Evolutionary conservation across 169 alveolate genomes (phyloP).

Genomic region (Plasmodium berghei): DNA sequence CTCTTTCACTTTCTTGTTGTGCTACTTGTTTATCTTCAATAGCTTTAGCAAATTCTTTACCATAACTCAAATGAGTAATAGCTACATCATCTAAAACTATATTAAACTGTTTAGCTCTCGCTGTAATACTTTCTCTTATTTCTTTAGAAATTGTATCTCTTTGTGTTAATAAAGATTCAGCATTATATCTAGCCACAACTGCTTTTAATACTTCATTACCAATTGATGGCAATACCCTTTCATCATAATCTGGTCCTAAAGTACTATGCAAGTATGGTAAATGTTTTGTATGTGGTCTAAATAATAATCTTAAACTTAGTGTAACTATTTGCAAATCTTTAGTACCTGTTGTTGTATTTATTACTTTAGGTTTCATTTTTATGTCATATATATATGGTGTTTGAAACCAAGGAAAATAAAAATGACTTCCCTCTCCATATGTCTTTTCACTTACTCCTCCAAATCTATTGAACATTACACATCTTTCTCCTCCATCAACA

Average conservation of each 20-base stretch:
- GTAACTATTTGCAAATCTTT: constrained; percentile 95
- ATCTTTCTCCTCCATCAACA: constrained; percentile 97
- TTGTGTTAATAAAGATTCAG: constrained; percentile 96
- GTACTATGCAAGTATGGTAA: constrained; percentile 94
- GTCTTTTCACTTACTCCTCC: constrained; percentile 92
- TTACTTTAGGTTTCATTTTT: constrained; percentile 93
- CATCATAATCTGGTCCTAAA: constrained; percentile 98
- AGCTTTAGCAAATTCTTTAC: constrained; percentile 97
- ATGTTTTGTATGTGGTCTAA: constrained; percentile 92
- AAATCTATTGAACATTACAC: constrained; percentile 94
- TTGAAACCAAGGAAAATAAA: constrained; percentile 94
- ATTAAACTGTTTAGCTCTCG: constrained; percentile 95
- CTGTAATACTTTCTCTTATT: constrained; percentile 93
- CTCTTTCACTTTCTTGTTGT: constrained; percentile 97
- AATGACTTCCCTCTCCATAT: constrained; percentile 95
- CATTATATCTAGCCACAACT: constrained; percentile 96
- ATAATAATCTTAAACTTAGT: constrained; percentile 93
- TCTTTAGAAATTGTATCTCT: constrained; percentile 95
- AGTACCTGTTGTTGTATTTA: constrained; percentile 95
- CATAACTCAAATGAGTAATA: constrained; percentile 96
- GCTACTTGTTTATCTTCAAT: constrained; percentile 99
- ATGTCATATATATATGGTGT: constrained; percentile 93
- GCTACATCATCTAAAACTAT: constrained; percentile 97
- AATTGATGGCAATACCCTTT: constrained; percentile 97
- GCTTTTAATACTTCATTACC: constrained; percentile 98